Base-by-base conservation (phyloP, 441 rosid genomes). In the Arabidopsis lyrata region DNA sequence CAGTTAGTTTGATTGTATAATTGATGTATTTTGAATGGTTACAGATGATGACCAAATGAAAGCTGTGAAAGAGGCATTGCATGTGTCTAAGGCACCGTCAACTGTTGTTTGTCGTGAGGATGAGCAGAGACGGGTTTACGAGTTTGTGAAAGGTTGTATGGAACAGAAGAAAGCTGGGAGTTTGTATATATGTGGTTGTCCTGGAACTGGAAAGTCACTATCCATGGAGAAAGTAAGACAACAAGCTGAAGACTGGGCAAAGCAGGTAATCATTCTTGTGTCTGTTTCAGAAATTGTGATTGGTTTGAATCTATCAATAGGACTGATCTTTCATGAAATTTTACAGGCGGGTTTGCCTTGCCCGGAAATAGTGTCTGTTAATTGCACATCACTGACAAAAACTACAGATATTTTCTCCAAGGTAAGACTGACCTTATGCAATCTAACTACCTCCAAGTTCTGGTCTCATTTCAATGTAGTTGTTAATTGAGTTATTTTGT, bases 181-280 rank as follows among this genome's bases (percentile, higher is more conserved):
- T 74, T 85, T 89, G 75, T 94, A 92, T 15, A 76, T 86, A 48
- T 88, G 92, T 67, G 99, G 97, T 32, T 87, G 91, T 24, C 97
- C 95, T 0, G 97, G 97, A 72, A 92, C 99, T 0, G 97, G 97
- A 2, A 94, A 94, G 72, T 86, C 97, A 0, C 50, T 94, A 65
- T 89, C 95, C 1, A 86, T 90, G 91, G 91, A 86, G 70, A 90
- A 81, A 81, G 87, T 90, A 32, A 84, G 83, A 69, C 84, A 78
- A 42, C 80, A 70, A 32, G 61, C 86, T 67, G 58, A 81, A 69
- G 84, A 90, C 5, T 92, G 97, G 97, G 80, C 86, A 5, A 78
- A 73, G 49, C 81, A 89, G 87, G 97, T 94, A 66, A 14, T 60
- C 18, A 13, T 0, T 34, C 24, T 54, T 54, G 44, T 34, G 27